phyloP scores from a whole-genome alignment of 768 basidiomycete genomes.

The Lyophyllum semitale region DNA sequence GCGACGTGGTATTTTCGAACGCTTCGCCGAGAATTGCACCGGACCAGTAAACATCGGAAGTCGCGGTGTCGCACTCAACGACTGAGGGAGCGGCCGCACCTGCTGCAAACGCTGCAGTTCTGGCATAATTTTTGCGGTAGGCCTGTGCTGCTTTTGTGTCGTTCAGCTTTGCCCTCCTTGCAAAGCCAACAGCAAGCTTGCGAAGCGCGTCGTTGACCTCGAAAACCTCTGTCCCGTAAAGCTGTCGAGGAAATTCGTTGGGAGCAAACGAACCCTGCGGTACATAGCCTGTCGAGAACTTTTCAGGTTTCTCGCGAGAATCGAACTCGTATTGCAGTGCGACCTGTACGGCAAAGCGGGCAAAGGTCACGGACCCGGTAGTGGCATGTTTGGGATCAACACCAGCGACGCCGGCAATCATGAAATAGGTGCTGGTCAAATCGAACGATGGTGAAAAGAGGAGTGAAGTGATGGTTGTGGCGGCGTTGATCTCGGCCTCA shows the following conservation, averaged over 20 bases:
- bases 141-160: constrained; percentile 3
- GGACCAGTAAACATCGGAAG: constrained; percentile 10
- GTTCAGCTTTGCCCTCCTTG: constrained; percentile 1
- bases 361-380: constrained; percentile 9
- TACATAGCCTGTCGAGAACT: constrained; percentile 13
- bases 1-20: constrained; percentile 6
- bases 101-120: not conserved
- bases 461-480: constrained; percentile 4
- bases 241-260: constrained; percentile 3
- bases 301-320: constrained; percentile 7
- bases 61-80: constrained; percentile 13
- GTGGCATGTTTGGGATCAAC: constrained; percentile 7
- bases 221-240: constrained; percentile 16
- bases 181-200: constrained; percentile 9
- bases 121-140: constrained; percentile 3
- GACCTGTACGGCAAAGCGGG: constrained; percentile 10
- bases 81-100: constrained; percentile 10
- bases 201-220: constrained; percentile 13
- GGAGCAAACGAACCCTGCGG: constrained; percentile 7
- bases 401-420: constrained; percentile 3
- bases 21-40: constrained; percentile 5
- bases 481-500: constrained; percentile 8
- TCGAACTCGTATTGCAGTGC: constrained; percentile 14
- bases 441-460: constrained; percentile 2
- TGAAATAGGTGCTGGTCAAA: constrained; percentile 3